phyloP scores from a whole-genome alignment of 2,329 filamentous ascomycete species.

The Davidsoniella virescens region DNA sequence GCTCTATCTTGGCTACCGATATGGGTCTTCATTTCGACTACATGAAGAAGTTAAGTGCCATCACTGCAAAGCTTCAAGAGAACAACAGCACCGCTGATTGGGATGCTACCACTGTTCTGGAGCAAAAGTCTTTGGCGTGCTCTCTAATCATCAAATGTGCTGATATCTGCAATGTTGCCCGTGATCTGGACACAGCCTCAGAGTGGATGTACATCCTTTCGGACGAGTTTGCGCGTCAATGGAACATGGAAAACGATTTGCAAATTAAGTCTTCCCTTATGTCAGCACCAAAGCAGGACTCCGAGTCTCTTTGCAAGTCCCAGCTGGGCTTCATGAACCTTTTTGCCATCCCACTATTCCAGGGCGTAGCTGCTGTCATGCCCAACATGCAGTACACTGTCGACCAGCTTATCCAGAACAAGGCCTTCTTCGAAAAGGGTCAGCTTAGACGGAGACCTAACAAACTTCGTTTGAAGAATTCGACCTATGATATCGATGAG shows the following conservation, averaged over 20 bases:
- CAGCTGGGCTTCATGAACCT: conserved; percentile 95
- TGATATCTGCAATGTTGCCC: conserved; percentile 94
- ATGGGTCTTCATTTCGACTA: conserved; percentile 97
- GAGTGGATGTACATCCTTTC: conserved; percentile 90
- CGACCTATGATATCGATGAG: neutral
- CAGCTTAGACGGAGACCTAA: neutral
- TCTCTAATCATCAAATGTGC: conserved; percentile 93
- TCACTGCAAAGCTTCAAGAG: conserved; percentile 62
- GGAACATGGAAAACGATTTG: conserved; percentile 76
- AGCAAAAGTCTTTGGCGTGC: conserved; percentile 67
- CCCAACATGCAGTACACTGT: conserved; percentile 74
- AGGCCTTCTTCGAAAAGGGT: conserved; percentile 14
- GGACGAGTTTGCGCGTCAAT: conserved; percentile 86
- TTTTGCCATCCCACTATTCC: conserved; percentile 84
- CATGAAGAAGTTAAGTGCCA: conserved; percentile 70
- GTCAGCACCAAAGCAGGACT: conserved; percentile 67
- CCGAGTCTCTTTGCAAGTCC: conserved; percentile 65
- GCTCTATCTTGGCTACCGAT: conserved; percentile 90
- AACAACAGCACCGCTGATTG: conserved; percentile 54
- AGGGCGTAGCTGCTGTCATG: conserved; percentile 71
- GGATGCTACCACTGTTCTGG: conserved; percentile 59
- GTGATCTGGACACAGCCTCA: conserved; percentile 65
- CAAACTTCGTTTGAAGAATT: neutral
- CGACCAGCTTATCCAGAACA: conserved; percentile 38
- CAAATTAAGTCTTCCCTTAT: conserved; percentile 79